phyloP scores from a whole-genome alignment of 768 basidiomycete genomes.

The Mycena capillaripes region DNA sequence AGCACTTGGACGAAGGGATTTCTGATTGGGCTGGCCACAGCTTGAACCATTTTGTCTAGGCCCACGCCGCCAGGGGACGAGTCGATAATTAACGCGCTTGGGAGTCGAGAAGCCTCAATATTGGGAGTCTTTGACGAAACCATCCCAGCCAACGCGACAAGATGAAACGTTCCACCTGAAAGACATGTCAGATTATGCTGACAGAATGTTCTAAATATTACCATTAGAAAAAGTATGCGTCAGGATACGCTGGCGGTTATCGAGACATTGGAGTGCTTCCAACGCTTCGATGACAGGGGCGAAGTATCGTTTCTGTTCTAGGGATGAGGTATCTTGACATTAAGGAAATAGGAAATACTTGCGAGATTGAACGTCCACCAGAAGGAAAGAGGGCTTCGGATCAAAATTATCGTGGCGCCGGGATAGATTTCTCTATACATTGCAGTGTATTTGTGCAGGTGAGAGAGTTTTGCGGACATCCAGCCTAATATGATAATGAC shows the following conservation, averaged over 20 bases:
- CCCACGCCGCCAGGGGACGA: conserved; percentile 58
- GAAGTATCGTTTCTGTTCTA: conserved; percentile 38
- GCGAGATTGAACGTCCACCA: neutral
- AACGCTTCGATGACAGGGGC: conserved; percentile 54
- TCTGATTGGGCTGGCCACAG: conserved; percentile 49
- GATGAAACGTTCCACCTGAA: conserved; percentile 58
- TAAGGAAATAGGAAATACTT: neutral
- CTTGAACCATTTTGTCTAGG: conserved; percentile 42
- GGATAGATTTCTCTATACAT: conserved; percentile 59
- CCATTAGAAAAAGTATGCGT: conserved; percentile 66
- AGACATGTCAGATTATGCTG: neutral
- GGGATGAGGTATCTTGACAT: neutral
- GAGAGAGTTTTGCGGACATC: conserved; percentile 54
- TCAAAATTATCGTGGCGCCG: conserved; percentile 55
- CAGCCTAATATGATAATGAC: conserved; percentile 52
- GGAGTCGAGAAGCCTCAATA: conserved; percentile 29
- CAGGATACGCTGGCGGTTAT: conserved; percentile 50
- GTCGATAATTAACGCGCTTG: conserved; percentile 58
- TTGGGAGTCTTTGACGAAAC: conserved; percentile 39
- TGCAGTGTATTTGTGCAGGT: conserved; percentile 61
- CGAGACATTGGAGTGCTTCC: conserved; percentile 52
- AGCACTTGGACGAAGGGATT: conserved; percentile 47
- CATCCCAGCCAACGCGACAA: conserved; percentile 51
- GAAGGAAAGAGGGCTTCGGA: conserved; percentile 56
- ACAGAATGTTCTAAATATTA: conserved; percentile 22